These are phyloP conservation scores for Rhizomucor miehei DNA, from an alignment of 371 early-diverging fungal genomes.

Conservation along the genomic window DNA sequence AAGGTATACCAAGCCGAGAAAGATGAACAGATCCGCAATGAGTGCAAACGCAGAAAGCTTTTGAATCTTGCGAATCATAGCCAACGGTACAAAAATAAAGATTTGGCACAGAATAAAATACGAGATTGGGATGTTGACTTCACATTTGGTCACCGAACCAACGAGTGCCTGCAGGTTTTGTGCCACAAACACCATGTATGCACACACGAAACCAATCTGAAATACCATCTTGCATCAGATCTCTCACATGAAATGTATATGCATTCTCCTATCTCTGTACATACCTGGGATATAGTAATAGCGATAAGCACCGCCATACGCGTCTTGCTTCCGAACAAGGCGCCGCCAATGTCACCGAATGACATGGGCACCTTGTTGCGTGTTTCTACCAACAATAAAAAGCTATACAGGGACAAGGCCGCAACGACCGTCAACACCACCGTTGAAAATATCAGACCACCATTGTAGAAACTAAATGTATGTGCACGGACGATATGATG, in stretches of 20 bases:
- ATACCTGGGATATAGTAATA: constrained; percentile 78
- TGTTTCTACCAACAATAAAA: constrained; percentile 62
- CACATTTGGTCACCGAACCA: constrained; percentile 54
- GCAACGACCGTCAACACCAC: constrained; percentile 51
- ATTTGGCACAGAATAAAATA: constrained; percentile 70
- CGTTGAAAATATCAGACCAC: constrained; percentile 62
- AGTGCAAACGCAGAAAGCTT: constrained; percentile 77
- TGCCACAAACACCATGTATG: constrained; percentile 87
- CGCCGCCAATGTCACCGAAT: constrained; percentile 71
- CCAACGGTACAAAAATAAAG: constrained; percentile 73
- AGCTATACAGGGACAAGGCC: constrained; percentile 51
- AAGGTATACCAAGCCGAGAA: constrained; percentile 77
- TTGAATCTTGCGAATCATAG: constrained; percentile 82
- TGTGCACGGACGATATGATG: constrained; percentile 4
- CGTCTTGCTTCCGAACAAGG: constrained; percentile 73
- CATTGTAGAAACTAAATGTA: constrained; percentile 59
- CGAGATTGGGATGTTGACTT: constrained; percentile 20
- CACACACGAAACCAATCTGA: constrained; percentile 82
- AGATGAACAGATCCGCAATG: constrained; percentile 82
- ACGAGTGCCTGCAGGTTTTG: constrained; percentile 75
- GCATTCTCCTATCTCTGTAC: background rate
- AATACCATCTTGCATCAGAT: background rate
- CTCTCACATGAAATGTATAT: background rate
- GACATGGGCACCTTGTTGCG: constrained; percentile 56
- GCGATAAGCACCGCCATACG: constrained; percentile 65